phyloP scores from a whole-genome alignment of 495 filamentous ascomycete genomes.

The Xylaria cubensis region DNA sequence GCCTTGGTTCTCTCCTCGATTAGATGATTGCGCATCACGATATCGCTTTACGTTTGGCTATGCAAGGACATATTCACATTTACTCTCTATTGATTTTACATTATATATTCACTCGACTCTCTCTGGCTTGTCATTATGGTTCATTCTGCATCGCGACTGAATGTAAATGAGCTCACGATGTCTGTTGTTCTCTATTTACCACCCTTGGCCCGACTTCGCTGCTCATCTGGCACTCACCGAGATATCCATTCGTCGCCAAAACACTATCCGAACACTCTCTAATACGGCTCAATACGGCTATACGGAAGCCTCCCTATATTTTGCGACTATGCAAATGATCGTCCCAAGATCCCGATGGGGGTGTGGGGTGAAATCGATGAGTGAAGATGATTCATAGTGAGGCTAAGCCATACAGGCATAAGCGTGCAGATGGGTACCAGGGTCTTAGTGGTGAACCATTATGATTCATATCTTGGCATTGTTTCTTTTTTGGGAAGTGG shows the following conservation, averaged over 20 bases:
- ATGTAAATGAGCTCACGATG: constrained; percentile 19
- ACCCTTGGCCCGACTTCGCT: background rate
- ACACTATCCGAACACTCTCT: background rate
- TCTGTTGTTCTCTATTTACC: background rate
- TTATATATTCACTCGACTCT: background rate
- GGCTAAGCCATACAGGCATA: background rate
- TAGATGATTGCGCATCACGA: background rate
- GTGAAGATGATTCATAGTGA: constrained; percentile 30
- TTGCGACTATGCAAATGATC: background rate
- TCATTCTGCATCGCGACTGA: constrained; percentile 24
- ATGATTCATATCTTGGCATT: constrained; percentile 38
- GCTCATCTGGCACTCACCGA: background rate
- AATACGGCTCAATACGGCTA: background rate
- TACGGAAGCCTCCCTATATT: background rate
- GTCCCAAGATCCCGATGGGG: background rate
- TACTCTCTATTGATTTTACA: background rate
- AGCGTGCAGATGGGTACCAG: background rate
- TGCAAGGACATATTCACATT: background rate
- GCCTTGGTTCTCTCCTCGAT: background rate
- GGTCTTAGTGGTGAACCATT: constrained; percentile 30
- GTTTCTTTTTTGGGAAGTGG: background rate
- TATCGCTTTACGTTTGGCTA: background rate
- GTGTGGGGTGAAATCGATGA: constrained; percentile 9
- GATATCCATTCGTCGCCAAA: background rate
- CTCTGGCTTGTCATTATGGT: constrained; percentile 13